These are phyloP conservation scores for Trichoderma simmonsii DNA, from an alignment of 2,329 filamentous ascomycete species.

Conservation along the genomic window DNA sequence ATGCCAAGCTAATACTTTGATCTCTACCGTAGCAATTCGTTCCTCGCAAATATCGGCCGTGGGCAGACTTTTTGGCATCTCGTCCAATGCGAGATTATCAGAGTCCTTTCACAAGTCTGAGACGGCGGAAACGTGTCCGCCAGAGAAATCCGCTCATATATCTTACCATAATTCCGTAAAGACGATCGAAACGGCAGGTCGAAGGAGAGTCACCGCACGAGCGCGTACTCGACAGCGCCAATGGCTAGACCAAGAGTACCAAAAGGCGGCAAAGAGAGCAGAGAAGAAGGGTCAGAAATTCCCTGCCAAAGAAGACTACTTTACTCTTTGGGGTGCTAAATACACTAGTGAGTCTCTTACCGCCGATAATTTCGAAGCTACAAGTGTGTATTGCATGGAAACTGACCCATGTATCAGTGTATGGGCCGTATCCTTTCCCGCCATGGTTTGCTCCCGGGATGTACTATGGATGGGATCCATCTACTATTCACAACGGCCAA, in stretches of 20 bases:
- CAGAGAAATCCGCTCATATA: slow-evolving; percentile 64
- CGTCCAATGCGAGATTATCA: slow-evolving; percentile 31
- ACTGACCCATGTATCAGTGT: slow-evolving; percentile 30
- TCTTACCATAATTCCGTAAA: slow-evolving; percentile 67
- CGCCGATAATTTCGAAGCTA: neutral
- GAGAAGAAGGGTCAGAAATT: slow-evolving; percentile 47
- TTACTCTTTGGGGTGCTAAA: slow-evolving; percentile 52
- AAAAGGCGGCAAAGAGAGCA: slow-evolving; percentile 49
- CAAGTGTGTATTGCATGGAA: neutral
- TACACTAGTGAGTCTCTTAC: slow-evolving; percentile 37
- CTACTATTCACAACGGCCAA: slow-evolving; percentile 30
- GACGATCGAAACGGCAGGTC: slow-evolving; percentile 16
- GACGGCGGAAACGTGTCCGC: slow-evolving; percentile 47
- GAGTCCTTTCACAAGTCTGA: slow-evolving; percentile 46
- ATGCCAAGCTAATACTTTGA: neutral
- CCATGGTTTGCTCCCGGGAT: slow-evolving; percentile 42
- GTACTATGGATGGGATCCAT: slow-evolving; percentile 46
- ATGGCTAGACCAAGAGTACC: slow-evolving; percentile 54
- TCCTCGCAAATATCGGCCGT: slow-evolving; percentile 13
- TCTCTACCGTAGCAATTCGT: neutral
- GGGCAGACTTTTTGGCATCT: slow-evolving; percentile 26
- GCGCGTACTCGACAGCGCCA: slow-evolving; percentile 25
- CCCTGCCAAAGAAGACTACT: slow-evolving; percentile 48
- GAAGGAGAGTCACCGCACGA: neutral
- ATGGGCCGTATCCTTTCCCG: slow-evolving; percentile 45